Conservation (phyloP, 2,329 filamentous ascomycete genomes). For the Alternaria sp. region DNA sequence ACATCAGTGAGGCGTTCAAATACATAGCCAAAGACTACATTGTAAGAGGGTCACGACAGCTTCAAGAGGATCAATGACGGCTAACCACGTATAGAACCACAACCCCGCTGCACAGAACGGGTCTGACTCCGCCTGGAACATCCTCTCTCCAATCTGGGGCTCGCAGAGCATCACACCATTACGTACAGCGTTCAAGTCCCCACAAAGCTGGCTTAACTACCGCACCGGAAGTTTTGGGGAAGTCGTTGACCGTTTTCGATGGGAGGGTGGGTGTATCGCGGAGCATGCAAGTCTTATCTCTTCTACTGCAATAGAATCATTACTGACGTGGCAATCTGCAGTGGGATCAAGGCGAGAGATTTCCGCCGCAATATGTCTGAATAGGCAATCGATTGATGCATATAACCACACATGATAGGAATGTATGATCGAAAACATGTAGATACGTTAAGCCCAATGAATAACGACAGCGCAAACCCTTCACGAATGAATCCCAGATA, state of each 20-base stretch:
- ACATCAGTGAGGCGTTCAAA: conserved; percentile 38
- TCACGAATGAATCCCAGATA: not conserved
- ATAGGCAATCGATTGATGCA: not conserved
- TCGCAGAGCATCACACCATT: conserved; percentile 30
- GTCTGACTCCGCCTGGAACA: conserved; percentile 36
- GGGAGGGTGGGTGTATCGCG: conserved; percentile 41
- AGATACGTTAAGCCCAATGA: not conserved
- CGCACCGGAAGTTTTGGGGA: conserved; percentile 23
- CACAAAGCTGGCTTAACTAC: conserved; percentile 39
- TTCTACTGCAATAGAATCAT: not conserved
- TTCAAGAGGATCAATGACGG: not conserved
- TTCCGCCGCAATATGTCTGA: conserved; percentile 8
- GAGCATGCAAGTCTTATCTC: conserved; percentile 35
- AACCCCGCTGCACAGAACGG: conserved; percentile 37
- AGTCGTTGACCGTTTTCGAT: conserved; percentile 38
- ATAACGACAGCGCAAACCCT: not conserved
- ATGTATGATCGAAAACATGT: not conserved
- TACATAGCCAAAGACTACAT: conserved; percentile 38
- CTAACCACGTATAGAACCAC: conserved; percentile 31
- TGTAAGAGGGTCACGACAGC: conserved; percentile 9
- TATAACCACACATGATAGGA: not conserved
- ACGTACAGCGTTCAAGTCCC: conserved; percentile 26
- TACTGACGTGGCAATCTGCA: conserved; percentile 3
- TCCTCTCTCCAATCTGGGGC: conserved; percentile 33
- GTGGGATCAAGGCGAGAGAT: conserved; percentile 38